Conservation (phyloP, 2,329 filamentous ascomycete species). For the Xylaria sp. region DNA sequence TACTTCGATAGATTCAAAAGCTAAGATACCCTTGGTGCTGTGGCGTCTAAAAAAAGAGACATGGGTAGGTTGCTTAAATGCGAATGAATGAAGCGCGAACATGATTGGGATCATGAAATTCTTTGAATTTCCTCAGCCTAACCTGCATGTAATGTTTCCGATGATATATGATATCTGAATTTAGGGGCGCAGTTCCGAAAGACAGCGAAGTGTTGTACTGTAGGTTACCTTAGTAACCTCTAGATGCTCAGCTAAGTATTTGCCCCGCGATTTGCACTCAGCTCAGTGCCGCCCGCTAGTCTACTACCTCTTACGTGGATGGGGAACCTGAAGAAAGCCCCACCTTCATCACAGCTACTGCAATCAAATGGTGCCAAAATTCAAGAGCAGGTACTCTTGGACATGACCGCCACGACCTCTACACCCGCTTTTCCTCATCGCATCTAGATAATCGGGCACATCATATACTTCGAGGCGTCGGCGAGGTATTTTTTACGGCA, state of each 20-base stretch:
- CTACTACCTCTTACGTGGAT: too few species aligned
- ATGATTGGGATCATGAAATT: background rate
- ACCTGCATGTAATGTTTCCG: too few species aligned
- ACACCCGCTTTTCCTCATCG: background rate
- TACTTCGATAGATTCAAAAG: slow-evolving; percentile 29
- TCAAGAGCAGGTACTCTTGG: slow-evolving; percentile 8
- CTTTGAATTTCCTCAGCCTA: background rate
- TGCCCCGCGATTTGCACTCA: slow-evolving; percentile 33
- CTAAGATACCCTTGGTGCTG: slow-evolving; percentile 32
- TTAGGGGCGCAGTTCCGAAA: too few species aligned
- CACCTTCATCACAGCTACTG: slow-evolving; percentile 33
- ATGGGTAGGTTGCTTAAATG: background rate
- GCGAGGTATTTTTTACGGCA: too few species aligned
- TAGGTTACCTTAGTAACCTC: too few species aligned
- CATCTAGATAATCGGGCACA: background rate
- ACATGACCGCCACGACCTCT: background rate
- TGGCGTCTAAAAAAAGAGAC: slow-evolving; percentile 18
- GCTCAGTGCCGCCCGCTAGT: slow-evolving; percentile 13
- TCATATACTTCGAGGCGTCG: background rate
- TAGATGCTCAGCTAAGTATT: background rate
- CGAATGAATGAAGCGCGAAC: background rate
- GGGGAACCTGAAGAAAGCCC: slow-evolving; percentile 19
- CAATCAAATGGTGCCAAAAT: slow-evolving; percentile 38
- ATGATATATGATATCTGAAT: background rate
- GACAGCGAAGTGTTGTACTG: background rate